phyloP scores from a whole-genome alignment of 139 green algal species.

The Coelastrella sp. region DNA sequence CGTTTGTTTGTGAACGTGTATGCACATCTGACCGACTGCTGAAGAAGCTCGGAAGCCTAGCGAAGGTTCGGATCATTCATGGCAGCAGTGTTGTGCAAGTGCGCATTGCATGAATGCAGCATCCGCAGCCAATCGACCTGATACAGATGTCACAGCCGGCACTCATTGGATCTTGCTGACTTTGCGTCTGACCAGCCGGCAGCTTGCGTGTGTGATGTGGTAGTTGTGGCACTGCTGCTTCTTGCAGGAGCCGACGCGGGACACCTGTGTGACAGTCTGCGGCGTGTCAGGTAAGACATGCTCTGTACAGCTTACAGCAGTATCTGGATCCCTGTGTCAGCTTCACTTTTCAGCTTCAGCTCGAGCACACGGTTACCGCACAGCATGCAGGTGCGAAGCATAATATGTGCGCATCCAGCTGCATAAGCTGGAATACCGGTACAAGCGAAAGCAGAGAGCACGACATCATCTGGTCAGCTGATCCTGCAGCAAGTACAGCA shows the following conservation, averaged over 20 bases:
- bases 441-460: too few relatives aligned
- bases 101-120: neutral
- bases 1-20: slow-evolving; percentile 96
- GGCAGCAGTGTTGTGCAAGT: neutral
- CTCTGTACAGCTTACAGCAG: neutral
- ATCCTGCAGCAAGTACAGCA: too few relatives aligned
- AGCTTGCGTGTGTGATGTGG: neutral
- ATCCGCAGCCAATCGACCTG: neutral
- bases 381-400: too few relatives aligned
- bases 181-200: neutral
- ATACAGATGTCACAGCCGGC: neutral
- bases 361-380: too few relatives aligned
- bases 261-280: slow-evolving; percentile 96
- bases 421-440: too few relatives aligned
- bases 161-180: neutral
- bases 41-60: slow-evolving; percentile 80
- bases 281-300: slow-evolving; percentile 74
- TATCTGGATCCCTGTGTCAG: neutral
- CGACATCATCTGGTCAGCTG: too few relatives aligned
- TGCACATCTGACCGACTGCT: slow-evolving; percentile 92
- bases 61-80: slow-evolving; percentile 72
- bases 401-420: too few relatives aligned
- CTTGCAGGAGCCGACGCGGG: slow-evolving; percentile 85
- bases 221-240: neutral
- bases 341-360: neutral